Percentiles rank a stretch among this genome's conserved stretches.
These are phyloP conservation scores for Parasarocladium wereldwijsianum DNA, from an alignment of 2,329 filamentous ascomycete genomes.

Conservation along the genomic window DNA sequence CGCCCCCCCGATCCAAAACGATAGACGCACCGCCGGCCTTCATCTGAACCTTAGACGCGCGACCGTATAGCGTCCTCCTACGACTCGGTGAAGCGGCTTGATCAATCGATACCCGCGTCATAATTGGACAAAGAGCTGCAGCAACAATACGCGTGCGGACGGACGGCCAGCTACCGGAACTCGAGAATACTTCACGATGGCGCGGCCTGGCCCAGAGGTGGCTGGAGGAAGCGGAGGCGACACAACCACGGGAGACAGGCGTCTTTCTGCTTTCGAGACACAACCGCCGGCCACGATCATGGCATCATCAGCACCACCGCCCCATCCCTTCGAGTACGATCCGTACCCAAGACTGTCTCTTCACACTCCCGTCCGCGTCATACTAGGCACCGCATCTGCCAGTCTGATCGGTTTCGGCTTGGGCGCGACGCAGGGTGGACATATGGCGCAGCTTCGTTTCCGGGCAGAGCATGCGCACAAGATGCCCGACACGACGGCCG, in stretches of 20 bases:
- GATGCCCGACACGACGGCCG: constrained; percentile 64
- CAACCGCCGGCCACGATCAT: constrained; percentile 6
- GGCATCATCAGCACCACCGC: constrained; percentile 8
- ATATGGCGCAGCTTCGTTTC: constrained; percentile 66
- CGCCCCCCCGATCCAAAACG: too few relatives aligned
- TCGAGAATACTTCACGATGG: too few relatives aligned
- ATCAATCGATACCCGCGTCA: too few relatives aligned
- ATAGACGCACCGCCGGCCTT: too few relatives aligned
- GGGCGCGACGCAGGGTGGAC: constrained; percentile 58
- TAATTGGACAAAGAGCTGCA: too few relatives aligned
- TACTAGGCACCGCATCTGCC: constrained; percentile 46
- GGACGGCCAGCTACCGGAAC: too few relatives aligned
- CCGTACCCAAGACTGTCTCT: constrained; percentile 40
- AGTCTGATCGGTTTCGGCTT: constrained; percentile 56
- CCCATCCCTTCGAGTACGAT: constrained; percentile 13
- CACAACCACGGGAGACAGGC: not conserved
- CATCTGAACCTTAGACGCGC: too few relatives aligned
- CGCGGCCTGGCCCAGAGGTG: too few relatives aligned
- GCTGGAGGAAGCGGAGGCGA: constrained; percentile 1
- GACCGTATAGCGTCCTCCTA: too few relatives aligned
- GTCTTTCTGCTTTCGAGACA: not conserved
- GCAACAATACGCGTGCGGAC: too few relatives aligned
- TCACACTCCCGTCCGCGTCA: constrained; percentile 48
- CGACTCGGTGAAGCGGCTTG: too few relatives aligned
- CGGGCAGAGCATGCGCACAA: constrained; percentile 94